These are phyloP conservation scores for Imleria badia DNA, from an alignment of 768 basidiomycete genomes.

Conservation along the genomic window DNA sequence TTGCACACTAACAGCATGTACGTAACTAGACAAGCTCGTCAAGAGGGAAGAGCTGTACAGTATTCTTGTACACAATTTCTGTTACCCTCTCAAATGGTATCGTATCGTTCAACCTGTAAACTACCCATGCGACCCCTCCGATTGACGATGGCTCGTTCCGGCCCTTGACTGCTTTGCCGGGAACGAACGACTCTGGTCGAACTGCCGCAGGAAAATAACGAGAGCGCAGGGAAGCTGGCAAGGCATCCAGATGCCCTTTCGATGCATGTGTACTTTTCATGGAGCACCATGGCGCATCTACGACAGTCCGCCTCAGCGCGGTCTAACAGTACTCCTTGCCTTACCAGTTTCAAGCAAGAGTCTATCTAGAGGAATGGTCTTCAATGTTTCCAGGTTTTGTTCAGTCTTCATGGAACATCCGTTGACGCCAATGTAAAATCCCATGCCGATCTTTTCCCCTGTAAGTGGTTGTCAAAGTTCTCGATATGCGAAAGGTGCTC, in stretches of 20 bases:
- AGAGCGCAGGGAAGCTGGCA: conserved; percentile 46
- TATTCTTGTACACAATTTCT: conserved; percentile 63
- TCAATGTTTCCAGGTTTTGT: conserved; percentile 56
- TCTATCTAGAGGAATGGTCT: conserved; percentile 54
- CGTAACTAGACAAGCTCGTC: conserved; percentile 36
- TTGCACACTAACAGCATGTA: background rate
- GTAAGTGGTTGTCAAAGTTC: background rate
- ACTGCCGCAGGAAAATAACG: conserved; percentile 52
- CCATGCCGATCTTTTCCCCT: conserved; percentile 58
- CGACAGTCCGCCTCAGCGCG: background rate
- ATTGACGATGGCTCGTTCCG: conserved; percentile 70
- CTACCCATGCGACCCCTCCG: conserved; percentile 72
- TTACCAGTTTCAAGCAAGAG: conserved; percentile 77
- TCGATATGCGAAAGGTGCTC: conserved; percentile 23
- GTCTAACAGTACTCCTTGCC: background rate
- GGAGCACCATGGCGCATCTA: conserved; percentile 76
- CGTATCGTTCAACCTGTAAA: conserved; percentile 47
- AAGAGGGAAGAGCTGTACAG: conserved; percentile 56
- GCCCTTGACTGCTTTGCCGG: conserved; percentile 67
- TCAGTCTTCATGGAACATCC: conserved; percentile 77
- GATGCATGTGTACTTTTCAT: conserved; percentile 67
- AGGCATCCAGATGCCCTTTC: conserved; percentile 43
- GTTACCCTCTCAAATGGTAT: conserved; percentile 54
- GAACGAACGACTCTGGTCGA: conserved; percentile 57
- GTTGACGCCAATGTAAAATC: conserved; percentile 61